Evolutionary conservation across 345 rosid genomes (phyloP), one percentile per base, ranked within the genome.

Genomic region (Raphanus raphanistrum): DNA sequence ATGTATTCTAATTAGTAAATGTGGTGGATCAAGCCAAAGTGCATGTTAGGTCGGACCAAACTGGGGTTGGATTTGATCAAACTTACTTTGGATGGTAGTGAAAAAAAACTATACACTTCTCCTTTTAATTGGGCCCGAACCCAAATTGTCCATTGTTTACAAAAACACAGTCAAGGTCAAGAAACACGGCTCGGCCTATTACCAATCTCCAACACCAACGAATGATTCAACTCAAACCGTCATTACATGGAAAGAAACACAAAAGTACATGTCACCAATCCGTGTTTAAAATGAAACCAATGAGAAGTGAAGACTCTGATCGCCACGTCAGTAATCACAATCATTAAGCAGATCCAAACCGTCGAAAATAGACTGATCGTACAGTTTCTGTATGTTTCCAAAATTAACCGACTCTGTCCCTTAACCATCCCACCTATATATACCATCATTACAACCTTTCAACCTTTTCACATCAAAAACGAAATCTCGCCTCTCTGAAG

Each of bases 221-320:
- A 38, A 15, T 16, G 26, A 0, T 52, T 70, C 9, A 27, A 8
- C 38, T 3, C 41, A 27, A 60, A 13, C 55, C 38, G 15, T 35
- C 6, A 31, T 8, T 26, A 13, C 2, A 17, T 1, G n/a, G 8
- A 35, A 79, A 72, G 78, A 78, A 78, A 78, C 77, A 72, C 78
- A 79, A 68, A 60, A 61, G 1, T 48, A 70, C 78, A 73, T 66
- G 78, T 79, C 82, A 73, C 0, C 75, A 11, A 79, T 68, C 75
- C 61, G 0, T 0, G 0, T 0, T 6, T 5, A 1, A 21, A 2
- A 15, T 0, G 4, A 0, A 63, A 55, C 82, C 75, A 79, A 79
- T 25, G 0, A 38, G 32, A 68, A 63, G 29, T 26, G 2, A 68
- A 4, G 27, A 6, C 41, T 7, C 17, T 10, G 79, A 79, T 79